Evolutionary conservation across 345 rosid species (phyloP), one percentile per base, ranked within the genome.

Genomic region (Dimocarpus longan): DNA sequence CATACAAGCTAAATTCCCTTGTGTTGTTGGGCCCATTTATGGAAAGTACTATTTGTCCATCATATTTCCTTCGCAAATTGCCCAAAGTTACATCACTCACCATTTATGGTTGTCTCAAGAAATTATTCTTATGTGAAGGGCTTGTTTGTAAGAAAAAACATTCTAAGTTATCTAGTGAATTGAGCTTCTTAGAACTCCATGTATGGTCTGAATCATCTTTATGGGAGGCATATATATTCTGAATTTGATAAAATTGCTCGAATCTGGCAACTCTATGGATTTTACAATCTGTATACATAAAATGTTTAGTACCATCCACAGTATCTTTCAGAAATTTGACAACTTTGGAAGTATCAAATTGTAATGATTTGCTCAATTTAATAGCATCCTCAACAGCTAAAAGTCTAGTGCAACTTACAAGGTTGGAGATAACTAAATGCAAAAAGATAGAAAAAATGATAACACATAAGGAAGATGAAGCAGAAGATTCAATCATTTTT

Each of bases 301-400:
- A 3, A 63, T 24, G 12, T 63, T 6, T 63, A 26, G 6, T 63
- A 37, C 13, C 67, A 10, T 22, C 5, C 67, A 21, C 39, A 3
- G 5, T 4, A 7, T 63, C 39, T 6, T 6, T 63, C 12, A 11
- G 10, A 9, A 76, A 73, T 28, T 66, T 82, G 66, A 79, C 74
- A 7, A 37, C 28, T 76, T 39, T 82, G 42, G 8, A 70, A 2
- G 75, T 79, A 18, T 68, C 57, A 0, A 37, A 59, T 11, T 81
- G 87, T 13, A n/a, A 79, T 63, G 71, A 66, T 28, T 69, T 82
- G 24, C 4, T 12, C 8, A 37, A 64, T 66, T 76, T 84, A 62
- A 15, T 81, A 6, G 15, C 79, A 44, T 21, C 57, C 28, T 75
- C 78, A 32, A 52, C 73, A 0, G 85, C 83, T 8, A 74, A 70